Base-by-base conservation (phyloP, 139 green algal species). In the Mesotaenium endlicherianum region DNA sequence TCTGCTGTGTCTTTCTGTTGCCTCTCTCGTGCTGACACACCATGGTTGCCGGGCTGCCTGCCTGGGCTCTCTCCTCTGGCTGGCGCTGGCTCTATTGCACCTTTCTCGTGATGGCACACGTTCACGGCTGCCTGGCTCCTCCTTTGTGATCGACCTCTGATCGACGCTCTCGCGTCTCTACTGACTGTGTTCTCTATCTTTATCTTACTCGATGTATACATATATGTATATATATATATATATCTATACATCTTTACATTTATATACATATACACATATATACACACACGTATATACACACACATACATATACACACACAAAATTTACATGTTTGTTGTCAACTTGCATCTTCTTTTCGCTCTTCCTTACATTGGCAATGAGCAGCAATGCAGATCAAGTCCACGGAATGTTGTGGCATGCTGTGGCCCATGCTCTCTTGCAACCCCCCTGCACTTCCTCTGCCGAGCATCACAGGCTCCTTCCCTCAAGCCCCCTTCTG, bases 191-290 rank as follows among this genome's bases (percentile, higher is more conserved):
- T 64, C 20, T 34, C 20, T 26, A 64, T 34, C 20, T 64, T 64
- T 34, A 34, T 64, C 20, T 20, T 64, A 64, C 20, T 64, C 20
- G 20, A 64, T 64, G 26, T 64, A 26, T 64, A 64, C 26, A 64
- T 64, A 64, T 64, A 26, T 26, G 26, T 64, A 26, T 26, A 64
- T 64, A 64, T 64, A 64, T 64, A 64, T 64, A 64, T 64, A 64
- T 64, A 64, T 64, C 20, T 64, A 64, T 64, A 64, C 20, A 26
- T 64, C 53, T 64, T 64, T 64, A 64, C 53, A 64, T 64, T 34
- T 26, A 64, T 64, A 34, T 64, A 64, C 26, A 34, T 64, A 20
- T 26, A 20, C 53, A 20, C 53, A 64, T 26, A 34, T 64, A 26
- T 64, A 64, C 20, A 26, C 26, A 64, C 26, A 26, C 26, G 26